Evolutionary conservation across 2,329 filamentous ascomycete genomes (phyloP).

Genomic region (Neonectria ditissima): DNA sequence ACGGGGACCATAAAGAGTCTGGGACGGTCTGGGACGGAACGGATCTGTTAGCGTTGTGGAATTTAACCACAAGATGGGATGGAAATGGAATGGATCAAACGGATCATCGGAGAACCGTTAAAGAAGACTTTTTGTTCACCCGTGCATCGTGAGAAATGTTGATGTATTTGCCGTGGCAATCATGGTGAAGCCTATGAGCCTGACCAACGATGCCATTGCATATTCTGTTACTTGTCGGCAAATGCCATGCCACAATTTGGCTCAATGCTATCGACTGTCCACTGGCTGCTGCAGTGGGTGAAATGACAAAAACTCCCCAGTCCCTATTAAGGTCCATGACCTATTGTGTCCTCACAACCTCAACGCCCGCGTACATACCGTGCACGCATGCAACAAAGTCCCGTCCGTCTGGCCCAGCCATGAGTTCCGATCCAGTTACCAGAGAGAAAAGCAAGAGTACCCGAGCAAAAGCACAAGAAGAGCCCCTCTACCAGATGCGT

Average conservation of each 20-base stretch:
- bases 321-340: not conserved
- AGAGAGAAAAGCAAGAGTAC: not conserved
- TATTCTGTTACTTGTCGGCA: not conserved
- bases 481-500: constrained; percentile 82
- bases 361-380: not conserved
- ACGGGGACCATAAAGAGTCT: constrained; percentile 18
- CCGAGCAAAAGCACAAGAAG: constrained; percentile 2
- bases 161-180: not conserved
- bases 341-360: not conserved
- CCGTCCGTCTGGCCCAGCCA: constrained; percentile 22
- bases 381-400: constrained; percentile 11
- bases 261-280: not conserved
- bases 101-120: not conserved
- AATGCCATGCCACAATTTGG: not conserved
- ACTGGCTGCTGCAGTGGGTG: not conserved
- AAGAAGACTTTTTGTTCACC: not conserved
- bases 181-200: not conserved
- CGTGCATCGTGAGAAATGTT: not conserved
- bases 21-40: constrained; percentile 28
- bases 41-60: constrained; percentile 25
- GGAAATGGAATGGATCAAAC: constrained; percentile 15
- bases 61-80: constrained; percentile 17
- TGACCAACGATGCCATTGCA: not conserved
- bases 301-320: not conserved
- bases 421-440: constrained; percentile 17